Conservation (phyloP, 148 eudicot species). For the Silene uniflora region DNA sequence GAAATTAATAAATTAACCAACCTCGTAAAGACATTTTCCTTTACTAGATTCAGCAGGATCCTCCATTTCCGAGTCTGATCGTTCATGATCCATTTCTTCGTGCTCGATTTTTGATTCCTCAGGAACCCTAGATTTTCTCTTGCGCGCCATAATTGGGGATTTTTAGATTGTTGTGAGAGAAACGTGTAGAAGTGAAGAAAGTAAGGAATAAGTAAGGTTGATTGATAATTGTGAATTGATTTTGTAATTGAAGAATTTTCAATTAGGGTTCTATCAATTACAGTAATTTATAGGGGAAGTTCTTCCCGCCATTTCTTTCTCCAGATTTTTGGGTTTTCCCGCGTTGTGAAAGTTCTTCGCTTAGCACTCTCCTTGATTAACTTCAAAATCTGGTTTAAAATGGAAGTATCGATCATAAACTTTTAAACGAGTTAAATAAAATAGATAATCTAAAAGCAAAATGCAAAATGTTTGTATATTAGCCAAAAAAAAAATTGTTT, state of each 20-base stretch:
- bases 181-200: conserved; percentile 11
- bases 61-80: conserved; percentile 21
- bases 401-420: too few relatives aligned
- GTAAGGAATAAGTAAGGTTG: neutral
- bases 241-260: neutral
- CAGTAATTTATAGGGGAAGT: neutral
- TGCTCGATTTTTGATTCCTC: conserved; percentile 35
- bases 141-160: conserved; percentile 43
- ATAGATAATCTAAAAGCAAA: too few relatives aligned
- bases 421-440: too few relatives aligned
- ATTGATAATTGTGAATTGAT: neutral
- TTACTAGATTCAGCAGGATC: conserved; percentile 26
- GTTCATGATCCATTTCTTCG: conserved; percentile 27
- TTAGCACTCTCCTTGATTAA: neutral
- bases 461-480: too few relatives aligned
- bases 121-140: conserved; percentile 53
- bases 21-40: conserved; percentile 66
- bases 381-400: neutral
- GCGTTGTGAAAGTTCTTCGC: conserved; percentile 8
- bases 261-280: neutral
- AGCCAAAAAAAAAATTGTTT: too few relatives aligned
- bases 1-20: conserved; percentile 1
- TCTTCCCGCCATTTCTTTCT: conserved; percentile 47
- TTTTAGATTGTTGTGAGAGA: neutral
- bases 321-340: conserved; percentile 27